A percentile compares a stretch with the other conserved stretches of the same genome.
phyloP scores from a whole-genome alignment of 768 basidiomycete genomes.

The Lactarius hengduanensis region DNA sequence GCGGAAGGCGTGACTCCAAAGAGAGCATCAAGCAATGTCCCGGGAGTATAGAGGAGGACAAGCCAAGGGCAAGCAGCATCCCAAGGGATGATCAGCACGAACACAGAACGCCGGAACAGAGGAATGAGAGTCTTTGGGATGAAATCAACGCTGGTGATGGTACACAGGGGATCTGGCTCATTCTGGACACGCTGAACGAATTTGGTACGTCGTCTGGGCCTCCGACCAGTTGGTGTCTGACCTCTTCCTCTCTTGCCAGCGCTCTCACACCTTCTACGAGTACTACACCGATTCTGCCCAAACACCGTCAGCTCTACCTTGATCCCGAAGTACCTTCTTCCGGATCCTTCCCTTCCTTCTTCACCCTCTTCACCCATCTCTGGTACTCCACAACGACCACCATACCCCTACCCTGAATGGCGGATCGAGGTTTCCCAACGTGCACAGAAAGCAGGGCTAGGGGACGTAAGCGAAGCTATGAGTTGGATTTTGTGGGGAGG shows the following conservation, averaged over 20 bases:
- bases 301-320: constrained; percentile 21
- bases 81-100: constrained; percentile 19
- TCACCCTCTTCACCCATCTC: constrained; percentile 5
- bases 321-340: constrained; percentile 18
- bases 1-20: constrained; percentile 26
- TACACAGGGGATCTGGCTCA: constrained; percentile 27
- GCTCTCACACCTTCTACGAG: constrained; percentile 25
- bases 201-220: constrained; percentile 14
- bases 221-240: neutral
- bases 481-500: constrained; percentile 21
- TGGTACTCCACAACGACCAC: neutral
- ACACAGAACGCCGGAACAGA: constrained; percentile 8
- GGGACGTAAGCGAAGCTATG: constrained; percentile 26
- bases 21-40: constrained; percentile 20
- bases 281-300: constrained; percentile 27
- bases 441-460: constrained; percentile 30
- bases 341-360: constrained; percentile 10
- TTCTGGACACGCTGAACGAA: constrained; percentile 26
- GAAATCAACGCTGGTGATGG: constrained; percentile 23
- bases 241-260: neutral
- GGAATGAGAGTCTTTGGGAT: constrained; percentile 12
- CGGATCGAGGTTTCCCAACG: constrained; percentile 27
- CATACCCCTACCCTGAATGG: constrained; percentile 33
- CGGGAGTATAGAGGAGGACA: constrained; percentile 6
- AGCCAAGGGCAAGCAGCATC: constrained; percentile 3